phyloP scores from a whole-genome alignment of 2,329 filamentous ascomycete genomes.

The Lasiodiplodia gonubiensis region DNA sequence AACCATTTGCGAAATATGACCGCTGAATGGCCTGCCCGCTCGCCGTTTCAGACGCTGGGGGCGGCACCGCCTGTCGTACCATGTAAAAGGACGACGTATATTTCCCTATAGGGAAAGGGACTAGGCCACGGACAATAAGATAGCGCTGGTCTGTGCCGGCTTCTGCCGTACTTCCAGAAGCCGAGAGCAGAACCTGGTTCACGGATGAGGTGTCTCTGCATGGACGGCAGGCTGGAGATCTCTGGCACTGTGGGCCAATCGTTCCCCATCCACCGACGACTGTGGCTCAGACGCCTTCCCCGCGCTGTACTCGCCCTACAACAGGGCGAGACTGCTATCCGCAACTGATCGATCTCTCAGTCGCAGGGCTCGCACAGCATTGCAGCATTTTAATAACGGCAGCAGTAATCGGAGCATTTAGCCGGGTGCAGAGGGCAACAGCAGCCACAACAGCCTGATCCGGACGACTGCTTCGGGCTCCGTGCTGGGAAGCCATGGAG shows the following conservation, averaged over 20 bases:
- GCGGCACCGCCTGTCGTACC: slow-evolving; percentile 18
- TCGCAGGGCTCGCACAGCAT: neutral
- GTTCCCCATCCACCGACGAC: slow-evolving; percentile 1
- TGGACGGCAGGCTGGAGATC: slow-evolving; percentile 5
- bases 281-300: slow-evolving; percentile 11
- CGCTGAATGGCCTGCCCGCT: slow-evolving; percentile 11
- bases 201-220: slow-evolving; percentile 16
- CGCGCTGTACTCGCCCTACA: slow-evolving; percentile 18
- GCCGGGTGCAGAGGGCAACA: neutral
- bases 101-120: slow-evolving; percentile 9
- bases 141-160: slow-evolving; percentile 19
- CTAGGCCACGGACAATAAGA: slow-evolving; percentile 1
- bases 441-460: neutral
- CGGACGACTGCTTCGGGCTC: neutral
- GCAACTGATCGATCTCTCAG: neutral
- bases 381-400: neutral
- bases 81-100: slow-evolving; percentile 13
- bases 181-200: slow-evolving; percentile 11
- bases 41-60: slow-evolving; percentile 15
- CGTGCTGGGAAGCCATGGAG: neutral
- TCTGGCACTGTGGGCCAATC: slow-evolving; percentile 20
- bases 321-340: slow-evolving; percentile 15
- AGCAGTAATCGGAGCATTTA: neutral
- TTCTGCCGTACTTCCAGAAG: slow-evolving; percentile 27
- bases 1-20: neutral